phyloP scores from a whole-genome alignment of 2,329 filamentous ascomycete species.

The Diaporthe sp. region DNA sequence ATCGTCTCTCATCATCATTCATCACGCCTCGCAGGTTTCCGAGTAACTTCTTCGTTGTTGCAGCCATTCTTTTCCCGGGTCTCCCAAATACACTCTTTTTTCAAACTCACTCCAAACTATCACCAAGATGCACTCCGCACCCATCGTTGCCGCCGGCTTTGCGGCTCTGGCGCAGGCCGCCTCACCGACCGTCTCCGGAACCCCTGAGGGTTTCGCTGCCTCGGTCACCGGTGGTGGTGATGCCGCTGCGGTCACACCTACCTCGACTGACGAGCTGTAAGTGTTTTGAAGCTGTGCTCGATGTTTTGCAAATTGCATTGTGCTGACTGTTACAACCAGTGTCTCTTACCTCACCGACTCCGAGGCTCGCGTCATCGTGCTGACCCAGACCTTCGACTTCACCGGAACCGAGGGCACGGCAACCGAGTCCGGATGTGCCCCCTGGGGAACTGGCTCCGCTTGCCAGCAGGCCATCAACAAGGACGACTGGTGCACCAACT shows the following conservation, averaged over 20 bases:
- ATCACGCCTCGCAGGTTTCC: conserved; percentile 28
- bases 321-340: background rate
- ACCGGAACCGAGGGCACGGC: conserved; percentile 66
- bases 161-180: conserved; percentile 47
- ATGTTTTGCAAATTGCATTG: too few species aligned
- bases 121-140: conserved; percentile 36
- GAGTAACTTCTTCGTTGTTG: conserved; percentile 29
- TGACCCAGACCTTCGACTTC: conserved; percentile 71
- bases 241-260: conserved; percentile 67
- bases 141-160: conserved; percentile 40
- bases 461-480: conserved; percentile 74
- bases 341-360: conserved; percentile 70
- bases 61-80: conserved; percentile 28
- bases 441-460: conserved; percentile 65
- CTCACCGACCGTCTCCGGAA: conserved; percentile 50
- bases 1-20: conserved; percentile 21
- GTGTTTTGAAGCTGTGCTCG: background rate
- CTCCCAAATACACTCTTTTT: conserved; percentile 4
- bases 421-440: conserved; percentile 68
- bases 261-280: conserved; percentile 65
- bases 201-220: conserved; percentile 58
- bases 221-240: conserved; percentile 73
- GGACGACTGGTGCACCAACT: conserved; percentile 71
- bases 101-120: background rate
- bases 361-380: conserved; percentile 68